These are phyloP conservation scores for Glomus cerebriforme DNA, from an alignment of 192 early-diverging fungal species.

Conservation along the genomic window DNA sequence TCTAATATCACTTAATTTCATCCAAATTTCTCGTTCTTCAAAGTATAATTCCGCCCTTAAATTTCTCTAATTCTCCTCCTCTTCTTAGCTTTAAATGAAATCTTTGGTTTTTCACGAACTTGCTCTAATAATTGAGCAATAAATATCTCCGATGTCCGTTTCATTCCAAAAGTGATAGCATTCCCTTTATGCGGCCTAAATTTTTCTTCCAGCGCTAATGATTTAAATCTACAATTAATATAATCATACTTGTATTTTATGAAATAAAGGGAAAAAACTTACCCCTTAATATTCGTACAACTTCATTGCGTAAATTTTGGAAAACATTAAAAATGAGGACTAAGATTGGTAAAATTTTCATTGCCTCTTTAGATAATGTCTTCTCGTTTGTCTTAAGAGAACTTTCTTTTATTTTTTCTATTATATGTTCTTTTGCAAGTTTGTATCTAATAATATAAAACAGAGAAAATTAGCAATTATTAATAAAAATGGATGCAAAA, in stretches of 20 bases:
- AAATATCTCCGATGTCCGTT: background rate
- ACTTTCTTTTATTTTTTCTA: background rate
- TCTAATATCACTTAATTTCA: no score
- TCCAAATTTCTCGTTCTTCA: background rate
- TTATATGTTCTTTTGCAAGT: background rate
- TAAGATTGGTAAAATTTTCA: background rate
- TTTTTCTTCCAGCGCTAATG: background rate
- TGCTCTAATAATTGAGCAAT: background rate
- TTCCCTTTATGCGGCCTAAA: background rate
- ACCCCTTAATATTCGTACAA: background rate
- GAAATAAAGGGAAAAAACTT: background rate
- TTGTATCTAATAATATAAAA: constrained; percentile 2
- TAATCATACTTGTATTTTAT: background rate
- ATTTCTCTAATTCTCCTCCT: background rate
- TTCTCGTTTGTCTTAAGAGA: background rate
- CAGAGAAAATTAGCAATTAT: no score
- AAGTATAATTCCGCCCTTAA: background rate
- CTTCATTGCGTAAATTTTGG: background rate
- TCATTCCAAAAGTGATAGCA: background rate
- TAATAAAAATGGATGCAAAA: background rate
- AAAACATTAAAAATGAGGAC: background rate
- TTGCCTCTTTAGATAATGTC: background rate
- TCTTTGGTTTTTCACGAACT: background rate
- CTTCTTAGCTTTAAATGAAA: background rate
- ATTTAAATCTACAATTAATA: background rate